Evolutionary conservation across 1,284 basidiomycete species (phyloP).

Genomic region (Irpex sp.): DNA sequence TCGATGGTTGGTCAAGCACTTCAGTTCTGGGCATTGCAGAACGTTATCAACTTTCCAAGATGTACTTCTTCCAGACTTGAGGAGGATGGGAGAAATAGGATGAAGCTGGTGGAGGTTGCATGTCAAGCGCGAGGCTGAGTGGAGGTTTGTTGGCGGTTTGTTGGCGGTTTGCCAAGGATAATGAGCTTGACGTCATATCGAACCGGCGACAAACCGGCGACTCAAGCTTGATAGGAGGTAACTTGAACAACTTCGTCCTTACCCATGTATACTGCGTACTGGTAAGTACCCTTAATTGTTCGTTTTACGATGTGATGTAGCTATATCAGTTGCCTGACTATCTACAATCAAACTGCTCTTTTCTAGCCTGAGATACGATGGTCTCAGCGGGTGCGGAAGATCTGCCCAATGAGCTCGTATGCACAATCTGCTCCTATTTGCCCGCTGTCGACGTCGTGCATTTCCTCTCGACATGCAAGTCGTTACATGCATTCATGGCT

Average conservation of each 20-base stretch:
- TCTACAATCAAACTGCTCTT: neutral
- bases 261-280: too few species aligned
- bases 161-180: neutral
- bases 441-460: slow-evolving; percentile 15
- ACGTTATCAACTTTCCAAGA: neutral
- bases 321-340: too few species aligned
- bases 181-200: neutral
- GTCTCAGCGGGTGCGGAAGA: neutral
- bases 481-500: slow-evolving; percentile 8
- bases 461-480: slow-evolving; percentile 18
- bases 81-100: neutral
- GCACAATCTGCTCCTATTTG: neutral
- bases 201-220: neutral
- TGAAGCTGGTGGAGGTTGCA: neutral
- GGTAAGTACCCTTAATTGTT: too few species aligned
- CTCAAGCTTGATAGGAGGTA: neutral
- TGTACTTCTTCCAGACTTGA: neutral
- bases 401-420: neutral
- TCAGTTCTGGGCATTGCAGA: neutral
- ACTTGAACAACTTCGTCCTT: neutral
- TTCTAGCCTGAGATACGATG: neutral
- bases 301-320: too few species aligned
- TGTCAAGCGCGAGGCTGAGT: neutral
- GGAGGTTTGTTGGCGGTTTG: too few species aligned
- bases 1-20: neutral